These are phyloP conservation scores for Pleurotus salmoneostramineus DNA, from an alignment of 768 basidiomycete genomes.

Conservation along the genomic window DNA sequence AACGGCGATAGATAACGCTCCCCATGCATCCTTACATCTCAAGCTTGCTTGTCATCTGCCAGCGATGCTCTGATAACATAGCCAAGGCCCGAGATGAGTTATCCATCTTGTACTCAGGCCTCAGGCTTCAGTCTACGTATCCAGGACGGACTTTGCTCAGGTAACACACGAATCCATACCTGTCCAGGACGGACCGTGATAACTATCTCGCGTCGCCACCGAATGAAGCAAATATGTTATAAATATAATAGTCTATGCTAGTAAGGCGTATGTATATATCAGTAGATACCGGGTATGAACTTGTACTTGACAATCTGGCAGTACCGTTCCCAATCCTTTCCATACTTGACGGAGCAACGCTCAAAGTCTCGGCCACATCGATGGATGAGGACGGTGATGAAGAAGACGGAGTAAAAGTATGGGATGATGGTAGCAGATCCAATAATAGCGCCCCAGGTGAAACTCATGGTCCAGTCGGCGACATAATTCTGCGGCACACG, in stretches of 20 bases:
- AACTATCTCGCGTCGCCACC: no score
- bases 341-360: constrained; percentile 88
- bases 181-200: no score
- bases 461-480: constrained; percentile 85
- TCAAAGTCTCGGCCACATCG: constrained; percentile 94
- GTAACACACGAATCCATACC: no score
- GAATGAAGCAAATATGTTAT: no score
- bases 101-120: no score
- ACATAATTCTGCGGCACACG: constrained; percentile 70
- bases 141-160: no score
- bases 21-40: no score
- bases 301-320: constrained; percentile 86
- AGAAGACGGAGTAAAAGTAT: constrained; percentile 97
- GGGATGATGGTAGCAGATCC: constrained; percentile 80
- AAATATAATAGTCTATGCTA: background rate
- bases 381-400: constrained; percentile 89
- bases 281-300: constrained; percentile 88
- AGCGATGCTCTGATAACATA: no score
- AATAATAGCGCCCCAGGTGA: constrained; percentile 81
- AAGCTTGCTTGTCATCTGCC: no score
- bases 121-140: no score
- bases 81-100: no score
- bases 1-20: background rate
- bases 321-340: constrained; percentile 92
- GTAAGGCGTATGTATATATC: constrained; percentile 12